Conservation (phyloP, 306 rosid genomes). For the Rosa persica region DNA sequence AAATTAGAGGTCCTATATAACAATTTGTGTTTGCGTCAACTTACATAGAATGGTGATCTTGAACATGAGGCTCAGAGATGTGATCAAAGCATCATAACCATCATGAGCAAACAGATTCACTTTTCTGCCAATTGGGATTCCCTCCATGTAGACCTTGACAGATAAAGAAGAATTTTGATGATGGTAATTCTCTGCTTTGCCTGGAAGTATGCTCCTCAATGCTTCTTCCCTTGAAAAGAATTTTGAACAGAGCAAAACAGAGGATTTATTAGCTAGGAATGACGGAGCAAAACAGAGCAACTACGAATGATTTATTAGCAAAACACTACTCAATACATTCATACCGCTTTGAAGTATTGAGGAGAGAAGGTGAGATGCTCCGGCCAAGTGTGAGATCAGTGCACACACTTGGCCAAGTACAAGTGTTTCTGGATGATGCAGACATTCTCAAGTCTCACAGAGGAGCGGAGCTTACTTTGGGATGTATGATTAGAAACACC, state of each 20-base stretch:
- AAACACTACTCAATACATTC: too few relatives aligned
- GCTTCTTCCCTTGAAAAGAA: constrained; percentile 15
- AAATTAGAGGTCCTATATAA: neutral
- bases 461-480: too few relatives aligned
- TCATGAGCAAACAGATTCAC: constrained; percentile 10
- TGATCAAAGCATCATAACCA: constrained; percentile 15
- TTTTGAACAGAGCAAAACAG: neutral
- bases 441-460: too few relatives aligned
- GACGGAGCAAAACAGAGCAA: too few relatives aligned
- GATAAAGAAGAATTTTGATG: constrained; percentile 12
- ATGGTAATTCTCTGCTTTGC: constrained; percentile 3
- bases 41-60: constrained; percentile 19
- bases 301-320: too few relatives aligned
- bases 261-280: neutral
- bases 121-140: constrained; percentile 23
- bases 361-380: too few relatives aligned
- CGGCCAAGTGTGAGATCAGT: too few relatives aligned
- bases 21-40: neutral
- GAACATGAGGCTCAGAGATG: constrained; percentile 21
- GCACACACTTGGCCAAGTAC: too few relatives aligned
- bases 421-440: too few relatives aligned
- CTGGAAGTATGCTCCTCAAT: constrained; percentile 14
- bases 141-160: constrained; percentile 26
- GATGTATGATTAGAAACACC: too few relatives aligned
- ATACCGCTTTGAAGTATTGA: too few relatives aligned